Conservation (phyloP, 2,329 filamentous ascomycete species). For the Cladosporium halotolerans region DNA sequence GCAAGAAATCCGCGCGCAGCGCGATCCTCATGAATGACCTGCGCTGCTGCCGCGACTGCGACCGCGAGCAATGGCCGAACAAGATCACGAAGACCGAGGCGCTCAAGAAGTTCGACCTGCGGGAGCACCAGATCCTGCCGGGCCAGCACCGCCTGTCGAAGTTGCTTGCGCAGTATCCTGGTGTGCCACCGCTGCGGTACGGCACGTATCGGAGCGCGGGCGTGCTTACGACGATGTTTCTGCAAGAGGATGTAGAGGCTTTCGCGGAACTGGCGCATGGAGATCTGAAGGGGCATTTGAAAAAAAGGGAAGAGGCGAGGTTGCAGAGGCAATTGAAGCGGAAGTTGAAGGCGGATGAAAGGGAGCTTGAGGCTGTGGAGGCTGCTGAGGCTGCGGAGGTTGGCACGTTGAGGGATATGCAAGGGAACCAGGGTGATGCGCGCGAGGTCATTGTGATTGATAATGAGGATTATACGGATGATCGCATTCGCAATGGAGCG, state of each 20-base stretch:
- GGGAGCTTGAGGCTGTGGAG: background rate
- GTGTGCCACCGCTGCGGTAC: slow-evolving; percentile 18
- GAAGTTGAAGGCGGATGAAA: slow-evolving; percentile 8
- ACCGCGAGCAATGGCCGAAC: slow-evolving; percentile 25
- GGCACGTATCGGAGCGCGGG: slow-evolving; percentile 20
- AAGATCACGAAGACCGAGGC: slow-evolving; percentile 28
- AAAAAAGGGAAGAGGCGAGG: slow-evolving; percentile 10
- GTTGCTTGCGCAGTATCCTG: background rate
- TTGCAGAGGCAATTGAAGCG: slow-evolving; percentile 12
- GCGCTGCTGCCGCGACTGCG: slow-evolving; percentile 25
- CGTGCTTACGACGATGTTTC: slow-evolving; percentile 24
- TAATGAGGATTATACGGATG: background rate
- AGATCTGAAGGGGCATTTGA: slow-evolving; percentile 16
- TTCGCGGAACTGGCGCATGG: slow-evolving; percentile 20
- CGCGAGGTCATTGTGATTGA: background rate
- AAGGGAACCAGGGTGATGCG: background rate
- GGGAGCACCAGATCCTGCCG: slow-evolving; percentile 21
- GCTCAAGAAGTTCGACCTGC: slow-evolving; percentile 18
- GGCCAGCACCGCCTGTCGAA: background rate
- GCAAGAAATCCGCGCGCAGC: slow-evolving; percentile 19
- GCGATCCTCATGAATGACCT: slow-evolving; percentile 27
- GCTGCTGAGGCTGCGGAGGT: background rate
- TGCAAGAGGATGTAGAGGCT: slow-evolving; percentile 19
- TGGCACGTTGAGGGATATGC: background rate
- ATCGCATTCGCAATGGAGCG: no score